A percentile compares a stretch with the other conserved stretches of the same genome.
Conservation (phyloP, 306 rosid species). For the Vigna angularis region DNA sequence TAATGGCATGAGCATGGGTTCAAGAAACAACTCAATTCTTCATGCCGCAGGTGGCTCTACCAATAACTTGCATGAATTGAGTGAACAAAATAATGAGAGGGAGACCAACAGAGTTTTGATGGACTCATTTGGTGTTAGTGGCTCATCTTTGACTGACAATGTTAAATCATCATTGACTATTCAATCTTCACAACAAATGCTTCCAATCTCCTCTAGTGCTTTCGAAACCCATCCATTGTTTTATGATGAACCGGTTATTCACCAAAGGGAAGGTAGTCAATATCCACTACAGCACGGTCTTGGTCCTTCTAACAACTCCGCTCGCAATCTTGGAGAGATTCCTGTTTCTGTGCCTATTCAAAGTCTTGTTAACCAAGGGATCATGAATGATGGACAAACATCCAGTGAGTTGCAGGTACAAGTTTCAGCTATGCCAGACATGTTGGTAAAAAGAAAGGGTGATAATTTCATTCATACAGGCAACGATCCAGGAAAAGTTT, state of each 20-base stretch:
- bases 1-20: slow-evolving; percentile 75
- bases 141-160: slow-evolving; percentile 52
- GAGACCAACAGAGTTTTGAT: slow-evolving; percentile 49
- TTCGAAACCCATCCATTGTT: slow-evolving; percentile 56
- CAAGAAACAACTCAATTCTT: slow-evolving; percentile 63
- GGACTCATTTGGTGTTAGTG: slow-evolving; percentile 54
- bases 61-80: slow-evolving; percentile 69
- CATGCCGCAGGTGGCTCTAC: slow-evolving; percentile 57
- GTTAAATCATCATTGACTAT: slow-evolving; percentile 50
- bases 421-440: slow-evolving; percentile 51
- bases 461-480: slow-evolving; percentile 58
- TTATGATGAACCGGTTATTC: slow-evolving; percentile 53
- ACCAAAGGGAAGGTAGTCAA: slow-evolving; percentile 58
- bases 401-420: slow-evolving; percentile 50
- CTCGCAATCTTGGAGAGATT: slow-evolving; percentile 49
- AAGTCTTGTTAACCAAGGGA: slow-evolving; percentile 55
- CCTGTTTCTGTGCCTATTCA: slow-evolving; percentile 52
- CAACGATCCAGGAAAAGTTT: slow-evolving; percentile 51
- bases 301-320: slow-evolving; percentile 51
- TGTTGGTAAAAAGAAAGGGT: slow-evolving; percentile 51
- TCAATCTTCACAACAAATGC: slow-evolving; percentile 58
- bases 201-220: slow-evolving; percentile 59
- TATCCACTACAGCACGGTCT: slow-evolving; percentile 57
- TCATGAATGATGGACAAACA: slow-evolving; percentile 48
- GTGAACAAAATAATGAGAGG: slow-evolving; percentile 59